Evolutionary conservation across 352 stramenopile species (phyloP), one percentile per base, ranked within the genome.

Genomic region (Globisporangium cederbergense): DNA sequence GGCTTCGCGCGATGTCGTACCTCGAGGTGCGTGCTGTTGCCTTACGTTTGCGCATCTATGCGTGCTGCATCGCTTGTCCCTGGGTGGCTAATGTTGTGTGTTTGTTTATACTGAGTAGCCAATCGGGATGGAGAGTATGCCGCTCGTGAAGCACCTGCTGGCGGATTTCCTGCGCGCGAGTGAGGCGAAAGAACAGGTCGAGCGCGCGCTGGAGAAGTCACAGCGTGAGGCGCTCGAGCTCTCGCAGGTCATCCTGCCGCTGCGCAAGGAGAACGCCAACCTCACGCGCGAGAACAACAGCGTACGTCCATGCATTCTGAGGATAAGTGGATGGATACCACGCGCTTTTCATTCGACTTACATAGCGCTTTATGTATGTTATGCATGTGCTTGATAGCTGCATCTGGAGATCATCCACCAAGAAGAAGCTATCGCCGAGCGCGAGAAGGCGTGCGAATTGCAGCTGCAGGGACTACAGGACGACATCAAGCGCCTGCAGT

Each of bases 351-450:
- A 8, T 6, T 40, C 34, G 16, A 25, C 18, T 40, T 20, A 57
- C 51, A 30, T 3, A n/a, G 10, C 40, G 9, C n/a, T 36, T 36
- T 38, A 34, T 32, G 16, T 20, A 2, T 51, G 1, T 58, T 38
- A 34, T 32, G 16, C n/a, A 2, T 51, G 4, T 53, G 32, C 30
- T n/a, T 14, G 14, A 10, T 40, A 28, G 83, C 74, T 93, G 7
- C 82, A 91, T 64, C 53, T 91, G 49, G 81, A 93, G 66, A 80
- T 90, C 54, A 93, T 93, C 58, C 84, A 93, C 67, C 81, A 93
- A 51, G 81, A 93, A 76, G 84, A 93, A 55, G 74, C 77, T 20
- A 77, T 91, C 38, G 76, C 71, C 5, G 80, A 91, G 70, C 72
- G 80, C 32, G 84, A 93, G 60, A 81, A 84, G 32, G 58, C 69